phyloP scores from a whole-genome alignment of 2,329 filamentous ascomycete genomes.

The Colletotrichum lentis region DNA sequence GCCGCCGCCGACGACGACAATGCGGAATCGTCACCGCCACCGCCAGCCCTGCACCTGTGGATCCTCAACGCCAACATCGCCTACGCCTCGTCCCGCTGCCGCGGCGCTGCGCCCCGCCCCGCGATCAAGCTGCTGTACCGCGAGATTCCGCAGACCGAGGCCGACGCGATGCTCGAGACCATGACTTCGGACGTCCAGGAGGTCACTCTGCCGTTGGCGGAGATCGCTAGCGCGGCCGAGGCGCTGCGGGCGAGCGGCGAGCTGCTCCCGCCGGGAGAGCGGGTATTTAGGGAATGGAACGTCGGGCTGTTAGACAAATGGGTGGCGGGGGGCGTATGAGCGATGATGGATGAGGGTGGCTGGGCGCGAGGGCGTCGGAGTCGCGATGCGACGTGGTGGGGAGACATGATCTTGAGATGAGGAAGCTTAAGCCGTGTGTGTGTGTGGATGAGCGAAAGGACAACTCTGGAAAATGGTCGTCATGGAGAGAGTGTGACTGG shows the following conservation, averaged over 20 bases:
- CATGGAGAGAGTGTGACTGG: too few species aligned
- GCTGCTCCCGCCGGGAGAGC: constrained; percentile 63
- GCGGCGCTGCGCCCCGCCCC: constrained; percentile 40
- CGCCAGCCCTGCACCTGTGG: constrained; percentile 57
- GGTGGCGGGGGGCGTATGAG: constrained; percentile 40
- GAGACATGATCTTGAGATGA: too few species aligned
- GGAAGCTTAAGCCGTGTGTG: too few species aligned
- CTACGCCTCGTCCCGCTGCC: constrained; percentile 55
- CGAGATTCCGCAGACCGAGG: constrained; percentile 53
- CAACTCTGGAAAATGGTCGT: too few species aligned
- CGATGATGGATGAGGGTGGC: too few species aligned
- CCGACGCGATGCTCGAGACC: constrained; percentile 58
- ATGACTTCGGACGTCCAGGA: constrained; percentile 67
- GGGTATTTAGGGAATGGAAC: constrained; percentile 71
- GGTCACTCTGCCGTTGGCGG: constrained; percentile 60
- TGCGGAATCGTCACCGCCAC: background rate
- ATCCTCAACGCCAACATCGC: constrained; percentile 64
- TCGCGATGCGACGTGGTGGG: background rate
- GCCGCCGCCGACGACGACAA: constrained; percentile 21
- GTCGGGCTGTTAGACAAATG: constrained; percentile 70
- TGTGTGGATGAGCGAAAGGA: too few species aligned
- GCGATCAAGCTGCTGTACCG: constrained; percentile 65
- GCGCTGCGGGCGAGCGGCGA: constrained; percentile 58
- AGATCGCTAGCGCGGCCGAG: constrained; percentile 56
- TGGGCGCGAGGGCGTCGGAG: background rate